A percentile compares a stretch with the other conserved stretches of the same genome.
Evolutionary conservation across 306 rosid genomes (phyloP).

Genomic region (Vigna reflexopilosa): DNA sequence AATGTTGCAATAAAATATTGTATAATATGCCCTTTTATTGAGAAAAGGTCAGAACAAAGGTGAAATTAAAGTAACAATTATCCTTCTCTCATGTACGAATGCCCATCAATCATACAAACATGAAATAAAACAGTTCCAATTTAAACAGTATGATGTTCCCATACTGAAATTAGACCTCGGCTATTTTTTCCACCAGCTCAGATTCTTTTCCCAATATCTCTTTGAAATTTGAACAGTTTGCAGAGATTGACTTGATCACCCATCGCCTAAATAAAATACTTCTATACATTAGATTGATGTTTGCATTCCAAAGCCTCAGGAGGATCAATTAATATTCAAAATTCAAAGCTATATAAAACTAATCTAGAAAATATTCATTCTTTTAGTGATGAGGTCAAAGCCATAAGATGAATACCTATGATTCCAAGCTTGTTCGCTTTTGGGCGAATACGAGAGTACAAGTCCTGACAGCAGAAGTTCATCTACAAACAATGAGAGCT

Average conservation of each 20-base stretch:
- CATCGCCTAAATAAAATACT: constrained; percentile 73
- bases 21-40: not conserved
- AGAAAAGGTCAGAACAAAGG: constrained; percentile 3
- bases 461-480: constrained; percentile 78
- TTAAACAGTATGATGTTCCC: constrained; percentile 55
- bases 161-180: constrained; percentile 77
- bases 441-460: constrained; percentile 82
- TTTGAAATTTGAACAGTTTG: constrained; percentile 63
- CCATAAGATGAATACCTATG: constrained; percentile 62
- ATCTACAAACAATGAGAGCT: constrained; percentile 51
- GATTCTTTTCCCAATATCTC: constrained; percentile 86
- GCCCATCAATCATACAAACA: constrained; percentile 36
- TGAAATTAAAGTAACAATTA: not conserved
- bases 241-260: constrained; percentile 83
- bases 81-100: constrained; percentile 19
- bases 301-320: constrained; percentile 25
- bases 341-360: constrained; percentile 6
- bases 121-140: constrained; percentile 45
- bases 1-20: constrained; percentile 6
- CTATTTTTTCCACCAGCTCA: constrained; percentile 93
- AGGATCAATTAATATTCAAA: constrained; percentile 25
- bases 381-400: constrained; percentile 33
- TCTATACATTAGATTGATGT: constrained; percentile 41
- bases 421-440: constrained; percentile 91
- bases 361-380: constrained; percentile 28